These are phyloP conservation scores for Rhodomyrtus psidioides DNA, from an alignment of 441 rosid species.

Conservation along the genomic window DNA sequence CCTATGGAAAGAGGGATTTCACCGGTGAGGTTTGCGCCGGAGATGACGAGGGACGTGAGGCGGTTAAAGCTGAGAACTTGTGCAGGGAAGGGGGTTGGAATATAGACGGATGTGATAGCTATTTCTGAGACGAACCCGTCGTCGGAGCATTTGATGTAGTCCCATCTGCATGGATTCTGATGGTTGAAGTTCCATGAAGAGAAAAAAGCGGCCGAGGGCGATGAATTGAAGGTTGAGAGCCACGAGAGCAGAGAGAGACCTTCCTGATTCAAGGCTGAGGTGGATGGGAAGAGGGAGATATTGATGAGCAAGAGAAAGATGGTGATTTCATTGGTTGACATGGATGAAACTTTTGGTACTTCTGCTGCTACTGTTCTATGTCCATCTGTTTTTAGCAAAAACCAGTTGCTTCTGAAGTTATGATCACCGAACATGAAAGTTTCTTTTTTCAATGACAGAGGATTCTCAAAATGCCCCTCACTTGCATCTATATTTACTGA, in stretches of 20 bases:
- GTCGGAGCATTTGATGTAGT: slow-evolving; percentile 36
- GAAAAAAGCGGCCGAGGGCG: slow-evolving; percentile 40
- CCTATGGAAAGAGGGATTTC: slow-evolving; percentile 43
- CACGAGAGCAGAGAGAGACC: slow-evolving; percentile 63
- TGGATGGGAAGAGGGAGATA: slow-evolving; percentile 29
- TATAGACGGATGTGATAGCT: slow-evolving; percentile 24
- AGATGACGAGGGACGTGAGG: slow-evolving; percentile 39
- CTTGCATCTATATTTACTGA: slow-evolving; percentile 9
- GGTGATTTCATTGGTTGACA: slow-evolving; percentile 42
- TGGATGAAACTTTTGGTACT: slow-evolving; percentile 21
- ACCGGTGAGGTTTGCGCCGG: slow-evolving; percentile 48
- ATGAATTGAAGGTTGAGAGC: slow-evolving; percentile 53
- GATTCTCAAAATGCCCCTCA: slow-evolving; percentile 12
- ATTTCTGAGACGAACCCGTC: slow-evolving; percentile 40
- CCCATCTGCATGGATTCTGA: slow-evolving; percentile 61
- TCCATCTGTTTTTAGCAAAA: slow-evolving; percentile 16
- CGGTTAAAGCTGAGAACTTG: slow-evolving; percentile 35
- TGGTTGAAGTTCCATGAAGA: slow-evolving; percentile 56
- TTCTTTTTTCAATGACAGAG: slow-evolving; percentile 10
- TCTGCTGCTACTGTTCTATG: slow-evolving; percentile 36
- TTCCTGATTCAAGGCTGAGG: slow-evolving; percentile 55
- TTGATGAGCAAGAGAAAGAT: slow-evolving; percentile 37
- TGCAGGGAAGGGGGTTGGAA: slow-evolving; percentile 41
- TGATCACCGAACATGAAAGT: neutral
- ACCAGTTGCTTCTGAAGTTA: neutral